Base-by-base conservation (phyloP, 345 rosid genomes). In the Raphanus sativus region DNA sequence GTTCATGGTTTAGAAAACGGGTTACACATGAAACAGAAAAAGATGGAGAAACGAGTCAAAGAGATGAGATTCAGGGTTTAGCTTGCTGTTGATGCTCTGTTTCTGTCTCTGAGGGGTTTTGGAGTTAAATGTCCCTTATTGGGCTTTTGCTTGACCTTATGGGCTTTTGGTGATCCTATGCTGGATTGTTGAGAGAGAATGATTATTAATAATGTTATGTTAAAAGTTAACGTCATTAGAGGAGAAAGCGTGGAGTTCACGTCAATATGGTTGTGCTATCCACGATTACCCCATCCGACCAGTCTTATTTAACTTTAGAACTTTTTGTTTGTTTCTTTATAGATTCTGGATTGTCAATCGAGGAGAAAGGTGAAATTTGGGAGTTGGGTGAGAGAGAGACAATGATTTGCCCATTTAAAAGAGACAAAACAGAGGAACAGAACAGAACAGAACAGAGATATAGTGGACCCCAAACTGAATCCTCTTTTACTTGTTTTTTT, bases 231-330 rank as follows among this genome's bases (percentile, higher is more conserved):
- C 29, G 28, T 55, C 11, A 71, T 2, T 21, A 50, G 29, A 30
- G 2, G 17, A 12, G 75, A 36, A 25, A 12, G 77, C 5, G 77
- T 78, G 70, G 81, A 61, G 70, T 73, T 62, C 81, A 78, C 77
- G 77, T 78, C 65, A 38, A 71, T 26, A 60, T 5, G n/a, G 15
- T 25, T 66, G 64, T 72, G 81, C 77, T 50, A 65, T 58, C 62
- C 81, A 71, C 72, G 81, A 66, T 71, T 77, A 25, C 56, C 32
- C 9, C 13, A 64, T 40, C 67, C 29, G 16, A 65, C 62, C 70
- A 69, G 32, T 69, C 54, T 30, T 58, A 60, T 29, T 34, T 17
- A 75, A 29, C 28, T 45, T 45, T 12, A 7, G 9, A 4, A 12
- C 13, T 60, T 29, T 29, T 76, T 69, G 69, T 30, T 45, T 30